These are phyloP conservation scores for Phlebopus sp. DNA, from an alignment of 1,284 basidiomycete genomes.

Conservation along the genomic window DNA sequence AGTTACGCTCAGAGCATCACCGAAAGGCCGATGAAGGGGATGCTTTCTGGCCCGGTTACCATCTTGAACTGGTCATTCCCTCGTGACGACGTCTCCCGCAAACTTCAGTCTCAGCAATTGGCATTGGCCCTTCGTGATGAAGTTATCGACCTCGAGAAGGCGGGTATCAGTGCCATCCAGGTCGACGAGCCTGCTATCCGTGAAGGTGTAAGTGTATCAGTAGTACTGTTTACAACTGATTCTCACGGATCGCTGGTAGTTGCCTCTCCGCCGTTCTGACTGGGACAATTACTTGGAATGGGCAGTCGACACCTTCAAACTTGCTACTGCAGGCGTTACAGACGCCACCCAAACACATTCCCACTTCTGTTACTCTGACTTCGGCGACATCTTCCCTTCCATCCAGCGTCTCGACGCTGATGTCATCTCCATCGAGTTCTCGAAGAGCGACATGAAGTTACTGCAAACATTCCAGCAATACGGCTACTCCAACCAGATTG, in stretches of 20 bases:
- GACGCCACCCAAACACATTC: constrained; percentile 95
- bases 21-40: constrained; percentile 97
- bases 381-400: constrained; percentile 97
- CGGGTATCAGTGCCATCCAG: constrained; percentile 97
- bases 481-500: constrained; percentile 97
- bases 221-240: not conserved
- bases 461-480: constrained; percentile 94
- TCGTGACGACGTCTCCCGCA: constrained; percentile 95
- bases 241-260: constrained; percentile 38
- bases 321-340: constrained; percentile 90
- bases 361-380: constrained; percentile 97
- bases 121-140: constrained; percentile 98
- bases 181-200: constrained; percentile 99
- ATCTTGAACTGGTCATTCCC: constrained; percentile 99
- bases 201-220: constrained; percentile 74
- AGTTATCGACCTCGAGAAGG: constrained; percentile 96
- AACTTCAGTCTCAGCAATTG: constrained; percentile 97
- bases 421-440: constrained; percentile 99
- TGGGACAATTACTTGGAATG: constrained; percentile 95
- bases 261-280: constrained; percentile 91
- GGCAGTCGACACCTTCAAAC: constrained; percentile 98
- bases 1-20: constrained; percentile 96
- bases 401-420: constrained; percentile 98
- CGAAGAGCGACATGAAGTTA: constrained; percentile 97
- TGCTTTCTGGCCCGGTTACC: constrained; percentile 95